Evolutionary conservation across 148 eudicot genomes (phyloP).

Genomic region (Rhododendron griersonianum): DNA sequence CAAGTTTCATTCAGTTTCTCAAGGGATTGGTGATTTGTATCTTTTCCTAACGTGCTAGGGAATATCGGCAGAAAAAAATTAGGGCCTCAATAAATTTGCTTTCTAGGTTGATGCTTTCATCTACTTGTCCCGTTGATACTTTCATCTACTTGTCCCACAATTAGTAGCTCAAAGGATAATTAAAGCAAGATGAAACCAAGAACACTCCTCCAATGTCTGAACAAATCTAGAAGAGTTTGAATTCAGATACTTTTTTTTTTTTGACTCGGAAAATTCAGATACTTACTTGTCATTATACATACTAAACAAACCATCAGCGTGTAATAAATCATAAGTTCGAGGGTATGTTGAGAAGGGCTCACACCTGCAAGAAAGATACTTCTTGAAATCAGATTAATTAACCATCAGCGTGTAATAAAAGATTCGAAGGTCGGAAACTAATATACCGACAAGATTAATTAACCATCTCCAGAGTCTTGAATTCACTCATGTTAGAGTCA

Average conservation of each 20-base stretch:
- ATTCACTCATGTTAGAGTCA: background rate
- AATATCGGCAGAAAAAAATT: background rate
- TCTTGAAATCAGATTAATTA: background rate
- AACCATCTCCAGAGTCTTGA: background rate
- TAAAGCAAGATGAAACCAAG: background rate
- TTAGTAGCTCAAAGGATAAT: background rate
- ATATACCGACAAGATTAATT: background rate
- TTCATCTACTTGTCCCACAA: background rate
- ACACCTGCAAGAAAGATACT: conserved; percentile 32
- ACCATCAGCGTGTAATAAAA: background rate
- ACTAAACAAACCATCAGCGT: conserved; percentile 50
- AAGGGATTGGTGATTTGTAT: background rate
- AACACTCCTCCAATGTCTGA: background rate
- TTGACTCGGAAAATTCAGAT: too few species aligned
- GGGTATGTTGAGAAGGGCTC: conserved; percentile 63
- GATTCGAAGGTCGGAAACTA: background rate
- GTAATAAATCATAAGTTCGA: conserved; percentile 51
- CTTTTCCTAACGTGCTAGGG: background rate
- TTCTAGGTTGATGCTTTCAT: background rate
- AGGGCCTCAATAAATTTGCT: background rate
- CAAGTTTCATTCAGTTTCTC: background rate
- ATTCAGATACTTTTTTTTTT: conserved; percentile 22
- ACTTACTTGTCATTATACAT: conserved; percentile 42
- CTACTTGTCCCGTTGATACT: background rate
- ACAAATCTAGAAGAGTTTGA: background rate